phyloP scores from a whole-genome alignment of 2,329 filamentous ascomycete genomes.

The Leptosphaerulina australis region DNA sequence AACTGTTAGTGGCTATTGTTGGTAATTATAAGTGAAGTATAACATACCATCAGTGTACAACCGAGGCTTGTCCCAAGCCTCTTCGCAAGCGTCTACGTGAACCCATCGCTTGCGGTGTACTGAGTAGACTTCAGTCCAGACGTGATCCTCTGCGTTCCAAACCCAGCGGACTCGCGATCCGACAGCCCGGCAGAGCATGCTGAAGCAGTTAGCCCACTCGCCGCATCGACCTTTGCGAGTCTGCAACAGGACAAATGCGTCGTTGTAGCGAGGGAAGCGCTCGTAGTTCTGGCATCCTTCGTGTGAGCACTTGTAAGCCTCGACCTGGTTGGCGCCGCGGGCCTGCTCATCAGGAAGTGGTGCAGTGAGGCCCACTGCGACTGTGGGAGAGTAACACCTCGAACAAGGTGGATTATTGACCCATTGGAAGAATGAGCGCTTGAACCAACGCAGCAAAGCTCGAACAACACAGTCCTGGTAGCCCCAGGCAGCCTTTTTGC shows the following conservation, averaged over 20 bases:
- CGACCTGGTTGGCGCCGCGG: constrained; percentile 83
- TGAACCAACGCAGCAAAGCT: constrained; percentile 93
- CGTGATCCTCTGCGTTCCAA: constrained; percentile 96
- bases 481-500: constrained; percentile 84
- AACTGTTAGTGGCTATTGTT: constrained; percentile 12
- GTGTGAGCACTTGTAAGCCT: constrained; percentile 86
- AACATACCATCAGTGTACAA: constrained; percentile 81
- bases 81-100: constrained; percentile 95
- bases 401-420: constrained; percentile 93
- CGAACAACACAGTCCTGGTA: constrained; percentile 97
- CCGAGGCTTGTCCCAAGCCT: constrained; percentile 91
- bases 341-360: constrained; percentile 89
- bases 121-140: constrained; percentile 98
- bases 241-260: constrained; percentile 90
- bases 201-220: constrained; percentile 99
- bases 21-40: background rate
- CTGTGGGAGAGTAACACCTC: constrained; percentile 79
- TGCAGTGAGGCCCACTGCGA: constrained; percentile 80
- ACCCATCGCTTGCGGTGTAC: constrained; percentile 93
- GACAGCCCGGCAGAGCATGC: constrained; percentile 93
- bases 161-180: constrained; percentile 94
- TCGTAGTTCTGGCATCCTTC: constrained; percentile 77
- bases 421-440: constrained; percentile 92
- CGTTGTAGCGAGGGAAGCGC: constrained; percentile 90
- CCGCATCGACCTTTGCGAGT: constrained; percentile 85